A percentile compares a stretch with the other conserved stretches of the same genome.
These are phyloP conservation scores for Candida tallmaniae DNA, from an alignment of 805 yeast species.

Conservation along the genomic window DNA sequence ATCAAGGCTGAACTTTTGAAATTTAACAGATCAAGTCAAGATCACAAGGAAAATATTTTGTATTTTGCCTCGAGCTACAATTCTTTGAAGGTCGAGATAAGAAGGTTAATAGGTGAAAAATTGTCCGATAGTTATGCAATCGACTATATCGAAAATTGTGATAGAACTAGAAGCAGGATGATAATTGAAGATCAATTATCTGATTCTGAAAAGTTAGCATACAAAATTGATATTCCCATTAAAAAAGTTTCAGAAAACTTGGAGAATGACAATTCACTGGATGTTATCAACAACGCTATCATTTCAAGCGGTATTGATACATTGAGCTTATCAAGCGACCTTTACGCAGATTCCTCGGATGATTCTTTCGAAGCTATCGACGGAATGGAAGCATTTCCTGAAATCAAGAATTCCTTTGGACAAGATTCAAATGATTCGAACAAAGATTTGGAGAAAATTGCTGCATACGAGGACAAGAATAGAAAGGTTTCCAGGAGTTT, in stretches of 20 bases:
- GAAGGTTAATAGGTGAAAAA: conserved; percentile 25
- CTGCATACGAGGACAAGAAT: conserved; percentile 58
- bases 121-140: conserved; percentile 39
- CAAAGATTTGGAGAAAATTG: conserved; percentile 14
- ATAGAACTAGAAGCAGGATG: conserved; percentile 61
- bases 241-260: conserved; percentile 10
- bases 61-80: conserved; percentile 47
- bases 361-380: conserved; percentile 43
- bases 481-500: conserved; percentile 69
- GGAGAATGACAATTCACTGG: conserved; percentile 10
- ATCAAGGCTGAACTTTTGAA: conserved; percentile 44
- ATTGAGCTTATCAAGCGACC: conserved; percentile 17
- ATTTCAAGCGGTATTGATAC: conserved; percentile 23
- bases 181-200: conserved; percentile 49
- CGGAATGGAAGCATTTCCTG: conserved; percentile 17
- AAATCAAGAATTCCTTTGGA: background rate
- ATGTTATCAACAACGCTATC: conserved; percentile 15
- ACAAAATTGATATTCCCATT: conserved; percentile 38
- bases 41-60: conserved; percentile 55
- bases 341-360: conserved; percentile 13
- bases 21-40: conserved; percentile 55
- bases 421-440: conserved; percentile 22
- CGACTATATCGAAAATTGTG: conserved; percentile 67
- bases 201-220: conserved; percentile 40
- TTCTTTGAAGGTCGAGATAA: conserved; percentile 40